Percentiles rank a stretch among this genome's conserved stretches.
Evolutionary conservation across 1,284 basidiomycete species (phyloP).

Genomic region (Pseudozyma thailandica): DNA sequence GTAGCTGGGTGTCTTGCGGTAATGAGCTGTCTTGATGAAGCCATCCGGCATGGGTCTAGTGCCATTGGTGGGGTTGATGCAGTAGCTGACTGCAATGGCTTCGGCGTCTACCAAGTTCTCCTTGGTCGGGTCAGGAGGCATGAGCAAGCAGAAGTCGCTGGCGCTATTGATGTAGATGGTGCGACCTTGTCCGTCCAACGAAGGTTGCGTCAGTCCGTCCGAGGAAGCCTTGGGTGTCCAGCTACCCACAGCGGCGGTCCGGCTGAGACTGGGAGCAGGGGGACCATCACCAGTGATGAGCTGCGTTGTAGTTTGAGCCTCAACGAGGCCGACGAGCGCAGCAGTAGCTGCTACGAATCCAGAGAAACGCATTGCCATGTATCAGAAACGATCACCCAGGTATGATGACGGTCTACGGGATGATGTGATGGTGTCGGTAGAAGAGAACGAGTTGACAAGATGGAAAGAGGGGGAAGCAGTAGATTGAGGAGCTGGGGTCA

Average conservation of each 20-base stretch:
- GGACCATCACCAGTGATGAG: slow-evolving; percentile 43
- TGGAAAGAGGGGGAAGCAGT: no score
- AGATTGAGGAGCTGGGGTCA: no score
- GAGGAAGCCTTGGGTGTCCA: slow-evolving; percentile 37
- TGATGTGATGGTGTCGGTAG: neutral
- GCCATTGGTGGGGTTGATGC: slow-evolving; percentile 57
- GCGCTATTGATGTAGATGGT: slow-evolving; percentile 53
- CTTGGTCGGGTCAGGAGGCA: slow-evolving; percentile 60
- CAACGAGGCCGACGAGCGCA: slow-evolving; percentile 15
- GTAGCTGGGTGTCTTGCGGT: slow-evolving; percentile 50
- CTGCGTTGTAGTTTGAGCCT: slow-evolving; percentile 22
- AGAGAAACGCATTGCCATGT: slow-evolving; percentile 24
- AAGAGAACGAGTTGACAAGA: no score
- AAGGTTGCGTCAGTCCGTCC: slow-evolving; percentile 24
- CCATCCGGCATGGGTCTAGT: slow-evolving; percentile 61
- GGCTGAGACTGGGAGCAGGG: slow-evolving; percentile 29
- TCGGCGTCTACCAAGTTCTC: slow-evolving; percentile 64
- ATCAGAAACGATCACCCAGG: no score
- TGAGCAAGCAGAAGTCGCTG: slow-evolving; percentile 59
- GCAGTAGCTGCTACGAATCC: slow-evolving; percentile 17
- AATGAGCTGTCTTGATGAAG: slow-evolving; percentile 62
- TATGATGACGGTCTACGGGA: no score
- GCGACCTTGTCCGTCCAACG: slow-evolving; percentile 35
- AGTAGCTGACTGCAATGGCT: slow-evolving; percentile 61
- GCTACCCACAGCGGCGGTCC: slow-evolving; percentile 39